Evolutionary conservation across 2,329 filamentous ascomycete genomes (phyloP).

Genomic region (Fusarium secorum): DNA sequence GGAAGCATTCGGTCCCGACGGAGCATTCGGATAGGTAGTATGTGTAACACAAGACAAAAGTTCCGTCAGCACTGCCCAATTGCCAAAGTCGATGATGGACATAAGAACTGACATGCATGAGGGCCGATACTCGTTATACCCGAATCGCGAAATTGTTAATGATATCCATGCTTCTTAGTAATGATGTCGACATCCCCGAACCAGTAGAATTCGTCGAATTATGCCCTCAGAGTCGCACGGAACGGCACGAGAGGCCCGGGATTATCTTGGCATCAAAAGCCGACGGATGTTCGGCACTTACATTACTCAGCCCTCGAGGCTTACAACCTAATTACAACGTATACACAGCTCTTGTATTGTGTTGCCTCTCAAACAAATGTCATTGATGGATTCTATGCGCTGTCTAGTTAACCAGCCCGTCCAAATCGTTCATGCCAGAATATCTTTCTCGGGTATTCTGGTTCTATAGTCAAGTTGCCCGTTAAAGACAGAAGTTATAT

Average conservation of each 20-base stretch:
- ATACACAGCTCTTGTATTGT: neutral
- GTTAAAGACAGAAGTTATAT: neutral
- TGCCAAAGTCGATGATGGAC: neutral
- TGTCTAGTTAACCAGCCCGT: too few relatives aligned
- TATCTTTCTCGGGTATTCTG: neutral
- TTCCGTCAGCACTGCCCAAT: neutral
- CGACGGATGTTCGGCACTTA: conserved; percentile 11
- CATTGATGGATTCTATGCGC: neutral
- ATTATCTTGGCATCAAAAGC: neutral
- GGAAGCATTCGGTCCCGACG: neutral
- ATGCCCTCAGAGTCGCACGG: neutral
- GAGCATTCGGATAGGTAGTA: neutral
- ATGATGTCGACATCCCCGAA: neutral
- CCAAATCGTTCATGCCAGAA: neutral
- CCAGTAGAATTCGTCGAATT: neutral
- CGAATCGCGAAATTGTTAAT: neutral
- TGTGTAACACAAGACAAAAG: neutral
- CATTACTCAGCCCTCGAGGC: neutral
- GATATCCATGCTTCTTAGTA: neutral
- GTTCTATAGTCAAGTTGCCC: neutral
- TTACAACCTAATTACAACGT: neutral
- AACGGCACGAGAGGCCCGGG: conserved; percentile 1
- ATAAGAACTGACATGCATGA: neutral
- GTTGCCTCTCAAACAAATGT: neutral
- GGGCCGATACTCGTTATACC: neutral